phyloP scores from a whole-genome alignment of 495 filamentous ascomycete genomes.

The Diplogelasinospora grovesii region DNA sequence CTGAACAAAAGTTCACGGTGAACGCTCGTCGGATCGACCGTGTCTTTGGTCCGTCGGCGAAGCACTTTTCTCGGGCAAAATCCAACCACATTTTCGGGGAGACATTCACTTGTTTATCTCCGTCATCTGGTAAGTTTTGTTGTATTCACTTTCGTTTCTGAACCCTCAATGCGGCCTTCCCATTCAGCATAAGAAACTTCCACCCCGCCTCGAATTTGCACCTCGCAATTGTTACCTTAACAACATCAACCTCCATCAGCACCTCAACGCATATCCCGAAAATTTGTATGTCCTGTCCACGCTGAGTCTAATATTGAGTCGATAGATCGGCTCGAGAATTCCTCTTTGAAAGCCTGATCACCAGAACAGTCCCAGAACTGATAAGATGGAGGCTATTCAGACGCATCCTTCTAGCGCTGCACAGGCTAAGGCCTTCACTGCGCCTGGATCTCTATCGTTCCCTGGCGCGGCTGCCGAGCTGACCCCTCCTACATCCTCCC shows the following conservation, averaged over 20 bases:
- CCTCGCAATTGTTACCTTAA: background rate
- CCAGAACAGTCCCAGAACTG: conserved; percentile 10
- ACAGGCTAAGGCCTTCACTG: conserved; percentile 88
- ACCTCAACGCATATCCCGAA: too few species aligned
- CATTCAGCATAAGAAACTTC: background rate
- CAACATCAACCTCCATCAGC: too few species aligned
- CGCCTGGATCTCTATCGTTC: conserved; percentile 82
- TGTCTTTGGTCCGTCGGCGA: too few species aligned
- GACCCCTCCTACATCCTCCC: conserved; percentile 59
- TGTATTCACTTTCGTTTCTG: background rate
- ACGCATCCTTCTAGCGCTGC: conserved; percentile 81
- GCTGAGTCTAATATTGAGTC: too few species aligned
- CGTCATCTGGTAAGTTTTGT: conserved; percentile 61
- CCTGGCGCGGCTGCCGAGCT: conserved; percentile 76
- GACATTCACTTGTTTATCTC: conserved; percentile 99
- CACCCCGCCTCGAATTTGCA: conserved; percentile 1
- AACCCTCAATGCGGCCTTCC: background rate
- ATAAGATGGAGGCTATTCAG: conserved; percentile 77
- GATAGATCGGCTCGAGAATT: too few species aligned
- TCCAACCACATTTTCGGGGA: conserved; percentile 62
- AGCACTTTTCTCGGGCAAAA: too few species aligned
- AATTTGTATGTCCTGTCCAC: too few species aligned
- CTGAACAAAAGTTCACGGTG: too few species aligned
- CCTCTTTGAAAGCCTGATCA: too few species aligned
- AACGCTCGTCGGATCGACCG: too few species aligned